Evolutionary conservation across 495 filamentous ascomycete genomes (phyloP), one percentile per base, ranked within the genome.

Genomic region (Penicillium egyptiacum): DNA sequence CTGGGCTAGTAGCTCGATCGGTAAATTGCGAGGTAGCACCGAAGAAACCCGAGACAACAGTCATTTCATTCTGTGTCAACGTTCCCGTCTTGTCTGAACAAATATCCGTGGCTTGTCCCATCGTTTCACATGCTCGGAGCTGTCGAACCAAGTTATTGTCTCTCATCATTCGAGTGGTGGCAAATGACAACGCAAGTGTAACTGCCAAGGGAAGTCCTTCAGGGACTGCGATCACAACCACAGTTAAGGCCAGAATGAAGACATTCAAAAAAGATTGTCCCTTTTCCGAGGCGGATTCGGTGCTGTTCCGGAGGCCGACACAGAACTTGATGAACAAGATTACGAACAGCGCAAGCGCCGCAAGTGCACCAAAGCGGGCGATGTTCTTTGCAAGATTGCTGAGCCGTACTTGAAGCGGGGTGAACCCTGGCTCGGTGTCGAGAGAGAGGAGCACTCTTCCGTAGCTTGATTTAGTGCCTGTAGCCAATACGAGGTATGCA

Each of bases 391-490:
- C 91, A 33, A 96, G 79, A 28, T 82, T 74, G 63, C 90, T 90
- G 53, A 96, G 81, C 69, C 93, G 92, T 16, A 83, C 83, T 71
- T 96, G 91, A 10, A 96, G 77, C 16, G 91, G 91, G 4, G 91
- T 96, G 26, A 87, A 85, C 55, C 92, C 89, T 56, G 81, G 82
- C 51, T 91, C 87, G 50, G 91, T 87, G 30, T 84, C 84, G 35
- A 96, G 80, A n/a, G 88, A 83, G 86, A 95, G 91, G 72, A 95
- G 81, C 31, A 88, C 93, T 64, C 88, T 90, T 56, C 91, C 91
- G 65, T 90, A 90, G 64, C 81, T 88, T 0, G 90, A 93, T 66
- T 92, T 81, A 19, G 91, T 73, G 53, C 91, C 91, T 20, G 87
- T 88, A 16, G 88, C 86, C 4, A 90, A 92, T 31, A 91, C 87